phyloP scores from a whole-genome alignment of 352 stramenopile species.

The Plasmopara muralis region DNA sequence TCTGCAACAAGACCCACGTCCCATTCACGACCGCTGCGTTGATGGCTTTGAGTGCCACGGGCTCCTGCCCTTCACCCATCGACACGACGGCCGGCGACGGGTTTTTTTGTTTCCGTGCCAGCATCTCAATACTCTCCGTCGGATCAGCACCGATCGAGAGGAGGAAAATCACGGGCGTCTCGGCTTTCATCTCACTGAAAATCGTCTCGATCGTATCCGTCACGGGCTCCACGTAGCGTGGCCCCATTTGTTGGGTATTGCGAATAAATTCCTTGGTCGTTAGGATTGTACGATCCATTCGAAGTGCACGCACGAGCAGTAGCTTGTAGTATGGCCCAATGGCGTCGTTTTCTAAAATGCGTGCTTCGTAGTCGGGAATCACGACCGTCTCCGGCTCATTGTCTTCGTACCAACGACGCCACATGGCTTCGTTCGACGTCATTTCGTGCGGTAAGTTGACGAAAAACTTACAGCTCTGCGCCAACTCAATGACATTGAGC shows the following conservation, averaged over 20 bases:
- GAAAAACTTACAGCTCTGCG: conserved; percentile 95
- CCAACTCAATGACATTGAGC: conserved; percentile 96
- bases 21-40: conserved; percentile 94
- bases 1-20: conserved; percentile 97
- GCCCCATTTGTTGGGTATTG: conserved; percentile 94
- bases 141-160: conserved; percentile 96
- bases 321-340: conserved; percentile 96
- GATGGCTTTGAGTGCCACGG: conserved; percentile 95
- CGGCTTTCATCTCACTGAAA: conserved; percentile 93
- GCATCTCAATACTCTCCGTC: conserved; percentile 95
- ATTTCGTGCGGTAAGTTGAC: conserved; percentile 95
- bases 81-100: conserved; percentile 94
- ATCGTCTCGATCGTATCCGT: conserved; percentile 98
- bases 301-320: conserved; percentile 93
- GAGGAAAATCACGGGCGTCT: conserved; percentile 97
- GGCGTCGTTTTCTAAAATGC: conserved; percentile 88
- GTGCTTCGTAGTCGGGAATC: conserved; percentile 94
- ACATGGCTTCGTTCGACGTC: conserved; percentile 94
- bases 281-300: conserved; percentile 96
- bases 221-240: conserved; percentile 96
- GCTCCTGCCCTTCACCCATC: conserved; percentile 97
- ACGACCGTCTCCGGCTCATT: conserved; percentile 95
- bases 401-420: conserved; percentile 97
- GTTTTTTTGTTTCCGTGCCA: conserved; percentile 96
- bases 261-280: conserved; percentile 97